Conservation (phyloP, 225 moss, liverwort and hornwort species). For the Polytrichum commune region DNA sequence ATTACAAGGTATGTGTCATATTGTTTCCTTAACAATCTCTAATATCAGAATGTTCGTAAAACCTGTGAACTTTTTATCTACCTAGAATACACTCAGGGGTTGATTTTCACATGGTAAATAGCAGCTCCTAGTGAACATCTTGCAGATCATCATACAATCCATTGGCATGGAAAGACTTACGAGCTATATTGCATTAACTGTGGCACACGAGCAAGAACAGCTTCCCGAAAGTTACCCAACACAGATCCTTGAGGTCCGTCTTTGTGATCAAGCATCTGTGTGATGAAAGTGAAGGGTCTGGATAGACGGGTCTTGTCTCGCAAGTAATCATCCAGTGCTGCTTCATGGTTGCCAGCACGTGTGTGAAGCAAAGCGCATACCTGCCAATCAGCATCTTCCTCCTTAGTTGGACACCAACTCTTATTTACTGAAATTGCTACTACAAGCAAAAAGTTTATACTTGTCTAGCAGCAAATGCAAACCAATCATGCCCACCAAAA, state of each 20-base stretch:
- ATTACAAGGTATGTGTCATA: too few relatives aligned
- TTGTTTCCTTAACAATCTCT: too few relatives aligned
- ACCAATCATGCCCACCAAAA: not conserved
- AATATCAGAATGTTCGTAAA: too few relatives aligned
- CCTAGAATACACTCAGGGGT: too few relatives aligned
- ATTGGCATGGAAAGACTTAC: slow-evolving; percentile 32
- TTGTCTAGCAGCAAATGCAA: not conserved
- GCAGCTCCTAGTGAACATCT: too few relatives aligned
- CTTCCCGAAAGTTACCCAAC: slow-evolving; percentile 52
- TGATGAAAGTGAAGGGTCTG: slow-evolving; percentile 77
- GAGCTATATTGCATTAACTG: slow-evolving; percentile 73
- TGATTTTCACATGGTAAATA: too few relatives aligned
- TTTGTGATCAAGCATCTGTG: slow-evolving; percentile 65
- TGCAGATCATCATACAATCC: too few relatives aligned
- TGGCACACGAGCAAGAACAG: slow-evolving; percentile 71
- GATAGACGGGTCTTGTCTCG: slow-evolving; percentile 55
- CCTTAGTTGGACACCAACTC: not conserved
- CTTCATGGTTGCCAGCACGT: slow-evolving; percentile 60
- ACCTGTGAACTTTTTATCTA: too few relatives aligned
- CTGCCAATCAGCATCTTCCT: slow-evolving; percentile 26
- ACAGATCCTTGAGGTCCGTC: slow-evolving; percentile 44
- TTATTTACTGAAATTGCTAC: not conserved
- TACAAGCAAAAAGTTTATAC: not conserved
- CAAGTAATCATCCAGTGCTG: slow-evolving; percentile 83
- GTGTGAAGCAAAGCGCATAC: slow-evolving; percentile 78